Conservation (phyloP, 768 basidiomycete genomes). For the Coprinellus micaceus region DNA sequence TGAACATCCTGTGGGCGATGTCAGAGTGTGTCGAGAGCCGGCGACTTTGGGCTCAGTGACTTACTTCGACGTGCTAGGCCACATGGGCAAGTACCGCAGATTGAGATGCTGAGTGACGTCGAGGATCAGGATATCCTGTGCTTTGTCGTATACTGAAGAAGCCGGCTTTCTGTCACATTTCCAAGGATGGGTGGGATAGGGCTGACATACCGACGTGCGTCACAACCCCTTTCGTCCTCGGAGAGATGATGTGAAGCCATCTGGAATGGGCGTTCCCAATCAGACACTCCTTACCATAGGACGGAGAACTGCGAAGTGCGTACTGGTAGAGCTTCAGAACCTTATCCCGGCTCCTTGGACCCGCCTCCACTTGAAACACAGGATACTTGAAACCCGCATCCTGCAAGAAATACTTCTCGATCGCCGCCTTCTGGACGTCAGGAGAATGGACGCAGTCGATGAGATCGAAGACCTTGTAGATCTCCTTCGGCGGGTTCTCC, state of each 20-base stretch:
- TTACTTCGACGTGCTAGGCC: conserved; percentile 41
- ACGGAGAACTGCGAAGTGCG: too few relatives aligned
- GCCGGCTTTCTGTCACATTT: too few relatives aligned
- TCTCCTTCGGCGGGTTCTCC: conserved; percentile 51
- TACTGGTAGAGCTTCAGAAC: conserved; percentile 56
- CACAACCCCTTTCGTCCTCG: conserved; percentile 35
- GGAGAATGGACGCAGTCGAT: conserved; percentile 42
- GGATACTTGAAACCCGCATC: conserved; percentile 56
- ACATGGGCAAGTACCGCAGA: conserved; percentile 40
- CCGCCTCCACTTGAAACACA: conserved; percentile 40
- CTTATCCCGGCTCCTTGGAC: conserved; percentile 42
- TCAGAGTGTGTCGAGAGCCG: neutral
- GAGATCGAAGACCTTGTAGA: conserved; percentile 35
- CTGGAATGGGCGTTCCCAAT: too few relatives aligned
- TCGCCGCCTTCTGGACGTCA: conserved; percentile 40
- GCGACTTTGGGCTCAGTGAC: conserved; percentile 5
- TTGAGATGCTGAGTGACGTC: conserved; percentile 48
- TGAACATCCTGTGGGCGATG: conserved; percentile 33
- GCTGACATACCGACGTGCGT: conserved; percentile 34
- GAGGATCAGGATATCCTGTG: conserved; percentile 33
- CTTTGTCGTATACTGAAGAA: conserved; percentile 42
- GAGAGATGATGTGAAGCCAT: conserved; percentile 58
- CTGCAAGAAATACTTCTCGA: conserved; percentile 43
- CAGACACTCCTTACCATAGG: too few relatives aligned
- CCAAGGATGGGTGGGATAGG: neutral